Evolutionary conservation across 495 filamentous ascomycete species (phyloP).

Genomic region (Melanomma pulvis-pyrius): DNA sequence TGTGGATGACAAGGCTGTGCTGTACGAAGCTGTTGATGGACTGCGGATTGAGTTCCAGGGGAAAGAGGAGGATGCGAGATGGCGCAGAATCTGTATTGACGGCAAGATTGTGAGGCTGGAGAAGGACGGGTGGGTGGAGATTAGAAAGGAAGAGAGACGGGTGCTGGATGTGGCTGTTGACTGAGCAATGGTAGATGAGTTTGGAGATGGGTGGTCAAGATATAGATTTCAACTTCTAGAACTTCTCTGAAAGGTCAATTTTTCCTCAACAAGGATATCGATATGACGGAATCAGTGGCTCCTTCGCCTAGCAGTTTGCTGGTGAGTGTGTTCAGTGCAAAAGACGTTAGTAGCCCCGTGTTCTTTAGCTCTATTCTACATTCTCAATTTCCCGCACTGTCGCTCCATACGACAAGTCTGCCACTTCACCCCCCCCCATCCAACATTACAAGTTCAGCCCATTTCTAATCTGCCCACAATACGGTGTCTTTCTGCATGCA

Average conservation of each 20-base stretch:
- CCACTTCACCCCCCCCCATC: too few species aligned
- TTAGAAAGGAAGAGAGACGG: conserved; percentile 50
- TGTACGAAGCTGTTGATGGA: conserved; percentile 66
- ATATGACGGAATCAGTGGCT: too few species aligned
- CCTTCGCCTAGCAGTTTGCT: too few species aligned
- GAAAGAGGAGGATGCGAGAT: conserved; percentile 60
- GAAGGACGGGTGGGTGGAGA: conserved; percentile 69
- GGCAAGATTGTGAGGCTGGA: conserved; percentile 78
- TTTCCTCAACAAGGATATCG: too few species aligned
- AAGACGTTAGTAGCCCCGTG: too few species aligned
- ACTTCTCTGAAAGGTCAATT: too few species aligned
- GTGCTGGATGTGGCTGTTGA: conserved; percentile 23
- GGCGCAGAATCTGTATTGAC: conserved; percentile 86
- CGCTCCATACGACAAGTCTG: not conserved
- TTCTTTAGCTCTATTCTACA: too few species aligned
- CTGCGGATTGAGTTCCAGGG: conserved; percentile 69
- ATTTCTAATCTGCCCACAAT: not conserved
- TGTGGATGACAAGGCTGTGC: conserved; percentile 60
- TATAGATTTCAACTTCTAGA: not conserved
- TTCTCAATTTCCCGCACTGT: too few species aligned
- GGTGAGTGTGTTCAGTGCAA: too few species aligned
- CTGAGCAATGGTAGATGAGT: too few species aligned
- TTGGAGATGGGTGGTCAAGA: not conserved
- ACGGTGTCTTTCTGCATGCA: not conserved
- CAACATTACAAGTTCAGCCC: not conserved